Evolutionary conservation across 2,329 filamentous ascomycete species (phyloP).

Genomic region (Ilyonectria mors-panacis): DNA sequence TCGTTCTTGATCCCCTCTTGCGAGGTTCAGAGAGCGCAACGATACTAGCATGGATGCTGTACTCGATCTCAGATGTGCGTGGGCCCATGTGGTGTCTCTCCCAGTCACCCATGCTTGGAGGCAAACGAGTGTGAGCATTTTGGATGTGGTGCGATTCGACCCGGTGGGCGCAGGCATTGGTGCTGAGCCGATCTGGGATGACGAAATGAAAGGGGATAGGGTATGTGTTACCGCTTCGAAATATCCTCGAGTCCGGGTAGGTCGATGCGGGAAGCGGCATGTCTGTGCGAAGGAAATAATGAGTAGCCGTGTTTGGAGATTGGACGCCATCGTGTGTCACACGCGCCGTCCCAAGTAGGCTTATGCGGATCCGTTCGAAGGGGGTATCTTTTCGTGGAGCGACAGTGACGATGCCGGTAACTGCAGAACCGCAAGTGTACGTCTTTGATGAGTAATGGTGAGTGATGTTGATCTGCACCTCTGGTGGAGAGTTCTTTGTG

Average conservation of each 20-base stretch:
- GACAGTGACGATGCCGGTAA: conserved; percentile 41
- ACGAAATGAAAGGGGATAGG: conserved; percentile 43
- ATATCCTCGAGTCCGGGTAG: conserved; percentile 33
- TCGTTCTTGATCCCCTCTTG: conserved; percentile 15
- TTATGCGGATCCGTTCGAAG: conserved; percentile 37
- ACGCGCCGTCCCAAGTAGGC: conserved; percentile 35
- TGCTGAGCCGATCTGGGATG: conserved; percentile 40
- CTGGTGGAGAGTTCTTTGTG: not conserved
- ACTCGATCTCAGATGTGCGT: conserved; percentile 33
- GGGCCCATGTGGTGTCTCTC: conserved; percentile 42
- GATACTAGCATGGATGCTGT: conserved; percentile 36
- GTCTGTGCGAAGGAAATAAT: conserved; percentile 42
- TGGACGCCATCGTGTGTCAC: conserved; percentile 43
- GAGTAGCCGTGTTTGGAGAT: conserved; percentile 36
- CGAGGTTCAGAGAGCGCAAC: conserved; percentile 7
- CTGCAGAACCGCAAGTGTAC: conserved; percentile 43
- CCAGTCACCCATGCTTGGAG: conserved; percentile 40
- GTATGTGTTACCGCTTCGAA: conserved; percentile 37
- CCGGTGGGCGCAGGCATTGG: conserved; percentile 36
- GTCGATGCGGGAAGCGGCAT: conserved; percentile 39
- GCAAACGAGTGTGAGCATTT: conserved; percentile 37
- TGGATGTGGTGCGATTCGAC: conserved; percentile 30
- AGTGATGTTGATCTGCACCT: conserved; percentile 34
- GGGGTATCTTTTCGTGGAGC: conserved; percentile 31
- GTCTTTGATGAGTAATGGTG: conserved; percentile 44